Evolutionary conservation across 2,329 filamentous ascomycete species (phyloP).

Genomic region (Ceratocystis cubensis): DNA sequence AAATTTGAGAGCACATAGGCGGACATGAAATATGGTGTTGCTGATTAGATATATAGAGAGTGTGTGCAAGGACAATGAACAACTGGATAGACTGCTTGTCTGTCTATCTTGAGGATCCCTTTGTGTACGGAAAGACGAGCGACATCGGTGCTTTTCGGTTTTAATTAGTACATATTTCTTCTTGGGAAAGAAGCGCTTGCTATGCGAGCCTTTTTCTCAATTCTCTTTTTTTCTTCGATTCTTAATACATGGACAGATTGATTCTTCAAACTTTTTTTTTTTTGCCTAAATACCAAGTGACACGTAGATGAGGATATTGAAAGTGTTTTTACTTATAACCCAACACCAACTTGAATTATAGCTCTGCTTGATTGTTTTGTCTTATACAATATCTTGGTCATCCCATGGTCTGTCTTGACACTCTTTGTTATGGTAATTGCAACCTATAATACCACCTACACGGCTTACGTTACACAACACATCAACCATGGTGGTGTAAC

Average conservation of each 20-base stretch:
- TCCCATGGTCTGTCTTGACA: background rate
- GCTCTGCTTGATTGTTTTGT: background rate
- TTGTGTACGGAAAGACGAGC: background rate
- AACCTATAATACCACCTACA: background rate
- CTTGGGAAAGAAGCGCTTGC: background rate
- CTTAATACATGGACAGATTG: constrained; percentile 7
- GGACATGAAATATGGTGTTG: background rate
- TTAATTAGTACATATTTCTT: constrained; percentile 4
- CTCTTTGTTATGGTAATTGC: background rate
- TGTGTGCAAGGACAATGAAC: background rate
- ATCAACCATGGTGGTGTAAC: background rate
- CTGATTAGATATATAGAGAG: background rate
- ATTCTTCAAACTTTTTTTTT: background rate
- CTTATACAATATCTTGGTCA: background rate
- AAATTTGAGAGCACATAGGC: background rate
- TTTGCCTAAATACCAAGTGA: background rate
- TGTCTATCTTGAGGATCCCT: background rate
- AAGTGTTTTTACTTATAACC: no score
- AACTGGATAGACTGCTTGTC: background rate
- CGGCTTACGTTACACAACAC: background rate
- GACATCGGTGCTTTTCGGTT: background rate
- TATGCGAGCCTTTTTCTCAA: background rate
- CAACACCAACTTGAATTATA: no score
- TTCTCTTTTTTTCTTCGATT: background rate
- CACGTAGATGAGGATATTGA: no score